A percentile compares a stretch with the other conserved stretches of the same genome.
phyloP scores from a whole-genome alignment of 768 basidiomycete genomes.

The Tremella mesenterica region DNA sequence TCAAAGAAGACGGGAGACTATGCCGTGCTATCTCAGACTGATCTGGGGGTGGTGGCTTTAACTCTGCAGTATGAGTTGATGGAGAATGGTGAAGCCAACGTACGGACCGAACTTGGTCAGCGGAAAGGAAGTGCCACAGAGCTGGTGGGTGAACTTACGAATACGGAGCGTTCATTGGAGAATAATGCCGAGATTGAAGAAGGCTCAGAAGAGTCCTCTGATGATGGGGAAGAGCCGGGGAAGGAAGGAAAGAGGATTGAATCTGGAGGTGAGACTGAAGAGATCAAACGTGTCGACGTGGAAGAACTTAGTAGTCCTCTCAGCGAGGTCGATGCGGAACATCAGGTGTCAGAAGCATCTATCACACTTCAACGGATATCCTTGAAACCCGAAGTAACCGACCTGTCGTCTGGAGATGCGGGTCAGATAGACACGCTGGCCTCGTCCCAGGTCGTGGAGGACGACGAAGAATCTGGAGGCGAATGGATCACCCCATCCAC shows the following conservation, averaged over 20 bases:
- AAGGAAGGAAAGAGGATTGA: conserved; percentile 10
- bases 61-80: conserved; percentile 65
- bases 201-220: conserved; percentile 8
- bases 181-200: conserved; percentile 13
- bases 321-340: neutral
- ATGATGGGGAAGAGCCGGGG: neutral
- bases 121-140: too few relatives aligned
- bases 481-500: conserved; percentile 97
- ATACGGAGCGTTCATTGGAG: too few relatives aligned
- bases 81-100: conserved; percentile 42
- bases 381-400: neutral
- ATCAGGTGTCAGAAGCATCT: conserved; percentile 6
- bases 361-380: neutral
- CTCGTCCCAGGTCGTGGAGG: too few relatives aligned
- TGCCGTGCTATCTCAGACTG: conserved; percentile 77
- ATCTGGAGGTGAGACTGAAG: neutral
- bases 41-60: conserved; percentile 82
- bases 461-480: conserved; percentile 57
- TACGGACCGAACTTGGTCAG: conserved; percentile 27
- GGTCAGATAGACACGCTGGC: too few relatives aligned
- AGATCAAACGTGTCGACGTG: neutral
- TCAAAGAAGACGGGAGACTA: conserved; percentile 97
- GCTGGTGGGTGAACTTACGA: too few relatives aligned
- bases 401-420: neutral
- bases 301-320: too few relatives aligned